These are phyloP conservation scores for Syzygium jambos DNA, from an alignment of 345 rosid species.

Conservation along the genomic window DNA sequence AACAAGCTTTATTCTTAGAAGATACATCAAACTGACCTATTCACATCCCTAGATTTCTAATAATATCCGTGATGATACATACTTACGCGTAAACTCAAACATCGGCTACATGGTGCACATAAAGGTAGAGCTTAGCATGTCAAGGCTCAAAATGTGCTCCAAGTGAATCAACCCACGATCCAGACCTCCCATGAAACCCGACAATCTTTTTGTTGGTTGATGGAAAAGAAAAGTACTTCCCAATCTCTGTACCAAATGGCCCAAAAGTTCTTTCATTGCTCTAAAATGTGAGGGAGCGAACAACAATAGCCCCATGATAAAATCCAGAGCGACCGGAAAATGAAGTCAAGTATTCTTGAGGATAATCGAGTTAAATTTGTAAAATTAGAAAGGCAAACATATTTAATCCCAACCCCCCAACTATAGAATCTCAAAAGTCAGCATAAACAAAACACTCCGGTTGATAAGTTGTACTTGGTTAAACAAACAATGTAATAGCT, in stretches of 20 bases:
- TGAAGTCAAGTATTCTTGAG: neutral
- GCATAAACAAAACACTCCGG: neutral
- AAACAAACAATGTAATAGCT: neutral
- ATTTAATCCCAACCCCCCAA: neutral
- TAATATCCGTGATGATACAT: no score
- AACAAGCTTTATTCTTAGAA: neutral
- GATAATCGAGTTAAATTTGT: neutral
- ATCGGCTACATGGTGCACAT: neutral
- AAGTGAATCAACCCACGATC: neutral
- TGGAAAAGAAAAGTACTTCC: neutral
- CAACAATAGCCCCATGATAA: fast-evolving
- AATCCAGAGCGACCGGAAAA: neutral
- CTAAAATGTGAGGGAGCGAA: neutral
- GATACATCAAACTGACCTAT: neutral
- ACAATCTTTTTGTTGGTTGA: neutral
- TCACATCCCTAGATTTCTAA: no score
- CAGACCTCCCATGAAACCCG: neutral
- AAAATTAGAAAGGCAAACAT: neutral
- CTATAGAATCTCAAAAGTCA: neutral
- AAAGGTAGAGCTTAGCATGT: neutral
- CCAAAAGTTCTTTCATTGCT: neutral
- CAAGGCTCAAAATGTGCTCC: neutral
- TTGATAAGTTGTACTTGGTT: neutral
- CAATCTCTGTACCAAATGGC: neutral
- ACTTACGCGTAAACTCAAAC: neutral